Percentiles rank a stretch among this genome's conserved stretches.
phyloP scores from a whole-genome alignment of 2,329 filamentous ascomycete species.

The Juglanconis oblonga region DNA sequence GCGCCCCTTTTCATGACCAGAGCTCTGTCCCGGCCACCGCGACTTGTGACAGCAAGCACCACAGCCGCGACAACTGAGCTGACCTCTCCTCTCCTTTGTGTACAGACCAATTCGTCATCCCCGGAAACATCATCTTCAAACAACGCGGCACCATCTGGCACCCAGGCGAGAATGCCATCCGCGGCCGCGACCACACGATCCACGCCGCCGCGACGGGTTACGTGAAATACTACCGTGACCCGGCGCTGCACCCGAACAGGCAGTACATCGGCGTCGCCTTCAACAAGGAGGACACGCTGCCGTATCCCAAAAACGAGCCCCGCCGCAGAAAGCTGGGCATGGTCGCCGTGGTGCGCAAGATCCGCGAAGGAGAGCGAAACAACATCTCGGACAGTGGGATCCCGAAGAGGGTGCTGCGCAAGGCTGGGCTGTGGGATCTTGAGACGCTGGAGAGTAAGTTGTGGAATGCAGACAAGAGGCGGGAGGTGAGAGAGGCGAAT shows the following conservation, averaged over 20 bases:
- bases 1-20: neutral
- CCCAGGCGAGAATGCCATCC: conserved; percentile 90
- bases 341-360: conserved; percentile 47
- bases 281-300: conserved; percentile 75
- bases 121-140: conserved; percentile 97
- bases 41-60: neutral
- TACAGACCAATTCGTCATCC: conserved; percentile 84
- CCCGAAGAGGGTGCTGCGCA: conserved; percentile 30
- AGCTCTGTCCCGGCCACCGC: neutral
- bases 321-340: conserved; percentile 75
- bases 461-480: conserved; percentile 21
- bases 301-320: conserved; percentile 70
- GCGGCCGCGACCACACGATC: conserved; percentile 96
- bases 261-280: conserved; percentile 96
- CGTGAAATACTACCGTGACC: conserved; percentile 96
- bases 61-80: neutral
- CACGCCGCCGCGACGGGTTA: conserved; percentile 82
- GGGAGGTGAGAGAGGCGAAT: conserved; percentile 17
- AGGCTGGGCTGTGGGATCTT: conserved; percentile 19
- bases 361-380: conserved; percentile 23
- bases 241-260: conserved; percentile 73
- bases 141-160: conserved; percentile 94
- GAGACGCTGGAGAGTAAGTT: conserved; percentile 6
- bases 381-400: conserved; percentile 35
- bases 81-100: neutral